Evolutionary conservation across 352 stramenopile genomes (phyloP), one percentile per base, ranked within the genome.

Genomic region (Phytophthora multivora): DNA sequence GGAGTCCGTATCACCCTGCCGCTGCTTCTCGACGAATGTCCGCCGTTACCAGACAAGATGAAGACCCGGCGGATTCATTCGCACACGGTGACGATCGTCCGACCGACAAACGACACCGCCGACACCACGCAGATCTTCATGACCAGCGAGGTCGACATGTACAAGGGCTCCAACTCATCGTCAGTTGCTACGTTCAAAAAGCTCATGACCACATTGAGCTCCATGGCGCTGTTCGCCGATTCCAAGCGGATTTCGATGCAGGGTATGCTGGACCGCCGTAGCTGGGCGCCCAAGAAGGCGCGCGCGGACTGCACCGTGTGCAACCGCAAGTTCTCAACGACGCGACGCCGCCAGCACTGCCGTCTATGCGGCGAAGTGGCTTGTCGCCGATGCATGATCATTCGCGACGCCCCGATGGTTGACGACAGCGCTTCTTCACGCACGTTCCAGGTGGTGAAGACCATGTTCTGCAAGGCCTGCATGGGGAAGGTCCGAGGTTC

Each of bases 361-460:
- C 84, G 84, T 8, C 64, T 93, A 23, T 93, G 84, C 41, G 84
- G 84, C n/a, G 84, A 93, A 16, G 76, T 93, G 21, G 78, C 86
- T 26, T 93, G 84, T 54, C 66, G 81, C 46, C 87, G 82, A 57
- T 93, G 84, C 51, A 75, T 83, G 71, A 69, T 75, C 8, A 62
- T 80, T 55, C 80, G 80, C 36, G 74, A 81, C 21, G 74, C 78
- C 13, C 75, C 73, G 11, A 57, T 75, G 16, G 42, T 69, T 9
- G 63, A 73, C 30, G 63, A 74, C 30, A 61, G 36, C 28, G 21
- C 51, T 26, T 19, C 52, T 26, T 54, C 61, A 19, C 77, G 79
- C 15, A 83, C 63, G 1, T 82, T 86, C 51, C 75, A 86, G 38
- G 46, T 83, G 9, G 60, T 76, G 10, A 88, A 88, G 58, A 89